A percentile compares a stretch with the other conserved stretches of the same genome.
Evolutionary conservation across 306 rosid species (phyloP).

Genomic region (Citrullus mucosospermus): DNA sequence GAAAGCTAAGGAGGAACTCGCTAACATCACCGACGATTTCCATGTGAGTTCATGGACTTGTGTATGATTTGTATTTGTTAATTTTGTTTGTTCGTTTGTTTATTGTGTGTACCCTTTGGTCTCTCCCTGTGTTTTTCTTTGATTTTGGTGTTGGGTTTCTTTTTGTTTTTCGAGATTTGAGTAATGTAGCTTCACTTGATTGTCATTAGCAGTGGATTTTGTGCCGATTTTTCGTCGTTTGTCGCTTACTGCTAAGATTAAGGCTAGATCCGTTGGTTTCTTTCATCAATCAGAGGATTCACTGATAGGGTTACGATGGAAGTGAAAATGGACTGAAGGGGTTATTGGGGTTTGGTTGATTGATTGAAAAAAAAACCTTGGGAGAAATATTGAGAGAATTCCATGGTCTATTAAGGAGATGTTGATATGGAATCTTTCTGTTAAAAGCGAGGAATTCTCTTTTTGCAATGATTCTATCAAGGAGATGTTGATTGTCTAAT

Average conservation of each 20-base stretch:
- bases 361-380: background rate
- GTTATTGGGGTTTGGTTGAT: background rate
- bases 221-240: slow-evolving; percentile 12
- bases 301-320: background rate
- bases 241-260: background rate
- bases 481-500: background rate
- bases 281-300: background rate
- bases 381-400: background rate
- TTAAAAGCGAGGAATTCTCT: background rate
- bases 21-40: slow-evolving; percentile 67
- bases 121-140: background rate
- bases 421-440: background rate
- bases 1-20: slow-evolving; percentile 81
- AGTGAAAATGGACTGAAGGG: background rate
- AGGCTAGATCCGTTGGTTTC: slow-evolving; percentile 32
- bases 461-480: background rate
- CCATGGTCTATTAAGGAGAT: background rate
- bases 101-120: background rate
- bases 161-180: background rate
- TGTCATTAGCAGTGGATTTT: slow-evolving; percentile 6
- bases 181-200: slow-evolving; percentile 21
- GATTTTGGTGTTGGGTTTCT: background rate
- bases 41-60: slow-evolving; percentile 30
- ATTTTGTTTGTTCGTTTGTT: background rate
- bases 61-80: background rate